Base-by-base conservation (phyloP, 2,329 filamentous ascomycete genomes). In the Cercospora brassicicola region DNA sequence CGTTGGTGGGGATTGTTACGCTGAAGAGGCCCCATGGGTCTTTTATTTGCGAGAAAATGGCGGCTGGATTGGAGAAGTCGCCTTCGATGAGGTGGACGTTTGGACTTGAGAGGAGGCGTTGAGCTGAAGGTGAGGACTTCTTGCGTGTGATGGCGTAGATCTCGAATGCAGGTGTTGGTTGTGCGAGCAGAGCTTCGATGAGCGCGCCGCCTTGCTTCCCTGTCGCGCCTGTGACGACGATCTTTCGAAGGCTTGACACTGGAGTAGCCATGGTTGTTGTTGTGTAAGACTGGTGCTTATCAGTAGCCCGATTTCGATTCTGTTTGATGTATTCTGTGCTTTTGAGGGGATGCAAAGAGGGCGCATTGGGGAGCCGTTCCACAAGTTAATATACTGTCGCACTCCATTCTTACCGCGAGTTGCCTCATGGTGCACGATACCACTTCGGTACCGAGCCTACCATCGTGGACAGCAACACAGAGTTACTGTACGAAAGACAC, bases 121-220 rank as follows among this genome's bases (percentile, higher is more conserved):
- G 81, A 0, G 88, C 85, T 1, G 82, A 82, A 0, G 78, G 59
- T 0, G 86, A 88, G n/a, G 78, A 75, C 0, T 82, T 73, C 72
- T 89, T 82, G 68, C 88, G 85, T 2, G 88, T 90, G 23, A 90
- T 81, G 6, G 88, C 89, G 15, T 88, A 81, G 62, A 90, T 86
- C 11, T 80, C 71, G 71, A 71, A 77, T 59, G 75, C 73, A 20
- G 73, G 69, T 18, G 73, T 73, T 0, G 78, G 76, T 53, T 72
- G 69, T 15, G 76, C 71, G 56, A 82, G 77, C 26, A 84, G 78
- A 48, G 82, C 79, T 48, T 78, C 71, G 65, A 84, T 77, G 30
- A 83, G 77, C 26, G 81, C 78, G 61, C 81, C 81, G 66, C 82
- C 82, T 75, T 84, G 82, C 66, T 84, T 82, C 63, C 82, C 81